Evolutionary conservation across 2,329 filamentous ascomycete genomes (phyloP).

Genomic region (Endocalyx cinctus): DNA sequence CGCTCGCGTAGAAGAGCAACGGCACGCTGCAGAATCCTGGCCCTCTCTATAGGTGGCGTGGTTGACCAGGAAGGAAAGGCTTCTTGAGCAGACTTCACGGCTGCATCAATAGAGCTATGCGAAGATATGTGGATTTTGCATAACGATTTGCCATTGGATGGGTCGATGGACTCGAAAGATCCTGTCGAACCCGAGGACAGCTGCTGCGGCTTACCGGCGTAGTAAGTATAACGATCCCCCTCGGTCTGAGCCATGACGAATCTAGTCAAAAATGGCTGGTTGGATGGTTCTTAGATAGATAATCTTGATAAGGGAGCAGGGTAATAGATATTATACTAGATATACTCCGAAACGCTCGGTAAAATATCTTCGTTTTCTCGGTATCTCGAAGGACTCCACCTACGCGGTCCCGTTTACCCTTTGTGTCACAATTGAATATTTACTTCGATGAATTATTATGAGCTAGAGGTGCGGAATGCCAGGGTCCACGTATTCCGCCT

Average conservation of each 20-base stretch:
- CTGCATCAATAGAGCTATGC: conserved; percentile 61
- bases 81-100: conserved; percentile 63
- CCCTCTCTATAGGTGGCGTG: conserved; percentile 68
- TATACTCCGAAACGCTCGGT: no score
- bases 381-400: no score
- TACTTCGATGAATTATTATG: no score
- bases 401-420: no score
- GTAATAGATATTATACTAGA: background rate
- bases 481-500: no score
- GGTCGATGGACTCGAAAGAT: conserved; percentile 70
- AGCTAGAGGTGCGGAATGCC: no score
- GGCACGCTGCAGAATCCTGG: conserved; percentile 73
- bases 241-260: conserved; percentile 17
- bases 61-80: conserved; percentile 75
- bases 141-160: conserved; percentile 63
- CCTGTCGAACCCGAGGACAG: conserved; percentile 51
- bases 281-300: no score
- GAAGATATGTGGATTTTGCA: conserved; percentile 71
- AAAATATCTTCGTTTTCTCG: no score
- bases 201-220: conserved; percentile 68
- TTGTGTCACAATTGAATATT: no score
- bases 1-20: conserved; percentile 67
- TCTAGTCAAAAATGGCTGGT: conserved; percentile 3
- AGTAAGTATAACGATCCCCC: conserved; percentile 61
- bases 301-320: no score